phyloP scores from a whole-genome alignment of 192 early-diverging fungal genomes.

The Podila verticillata region DNA sequence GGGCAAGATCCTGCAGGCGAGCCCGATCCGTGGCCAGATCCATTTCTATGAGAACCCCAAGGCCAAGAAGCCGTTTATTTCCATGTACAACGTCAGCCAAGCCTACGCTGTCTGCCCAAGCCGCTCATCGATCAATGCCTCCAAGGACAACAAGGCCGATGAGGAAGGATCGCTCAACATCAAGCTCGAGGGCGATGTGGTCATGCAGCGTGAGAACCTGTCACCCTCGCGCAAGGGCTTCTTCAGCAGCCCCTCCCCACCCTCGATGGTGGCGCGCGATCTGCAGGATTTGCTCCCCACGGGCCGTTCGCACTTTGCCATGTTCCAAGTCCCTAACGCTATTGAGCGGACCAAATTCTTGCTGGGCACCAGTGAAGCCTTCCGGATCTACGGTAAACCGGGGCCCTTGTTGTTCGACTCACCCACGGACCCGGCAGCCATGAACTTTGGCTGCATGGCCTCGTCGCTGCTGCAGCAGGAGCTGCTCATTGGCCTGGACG shows the following conservation, averaged over 20 bases:
- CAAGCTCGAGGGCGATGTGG: constrained; percentile 49
- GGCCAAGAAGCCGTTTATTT: constrained; percentile 58
- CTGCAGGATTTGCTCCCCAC: constrained; percentile 38
- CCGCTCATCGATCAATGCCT: constrained; percentile 35
- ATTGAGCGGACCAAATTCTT: constrained; percentile 43
- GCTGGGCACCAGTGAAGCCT: constrained; percentile 41
- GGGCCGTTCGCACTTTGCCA: constrained; percentile 41
- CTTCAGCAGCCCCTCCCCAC: constrained; percentile 28
- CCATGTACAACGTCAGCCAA: constrained; percentile 62
- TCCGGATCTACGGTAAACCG: constrained; percentile 48
- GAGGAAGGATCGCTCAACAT: constrained; percentile 46
- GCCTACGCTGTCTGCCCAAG: constrained; percentile 66
- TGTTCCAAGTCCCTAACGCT: constrained; percentile 41
- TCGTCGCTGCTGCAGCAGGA: constrained; percentile 44
- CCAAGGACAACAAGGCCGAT: constrained; percentile 43
- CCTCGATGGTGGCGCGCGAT: constrained; percentile 18
- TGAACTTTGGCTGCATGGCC: constrained; percentile 53
- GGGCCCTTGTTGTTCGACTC: constrained; percentile 43
- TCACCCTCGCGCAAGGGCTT: constrained; percentile 22
- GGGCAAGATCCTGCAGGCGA: constrained; percentile 53
- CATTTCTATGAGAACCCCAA: constrained; percentile 63
- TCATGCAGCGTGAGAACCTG: constrained; percentile 44
- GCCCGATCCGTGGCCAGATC: constrained; percentile 57
- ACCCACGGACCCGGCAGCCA: constrained; percentile 39
- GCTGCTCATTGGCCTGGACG: constrained; percentile 42